Percentiles rank a stretch among this genome's conserved stretches.
Conservation (phyloP, 176 grass and related monocot species). For the Tillandsia leiboldiana region DNA sequence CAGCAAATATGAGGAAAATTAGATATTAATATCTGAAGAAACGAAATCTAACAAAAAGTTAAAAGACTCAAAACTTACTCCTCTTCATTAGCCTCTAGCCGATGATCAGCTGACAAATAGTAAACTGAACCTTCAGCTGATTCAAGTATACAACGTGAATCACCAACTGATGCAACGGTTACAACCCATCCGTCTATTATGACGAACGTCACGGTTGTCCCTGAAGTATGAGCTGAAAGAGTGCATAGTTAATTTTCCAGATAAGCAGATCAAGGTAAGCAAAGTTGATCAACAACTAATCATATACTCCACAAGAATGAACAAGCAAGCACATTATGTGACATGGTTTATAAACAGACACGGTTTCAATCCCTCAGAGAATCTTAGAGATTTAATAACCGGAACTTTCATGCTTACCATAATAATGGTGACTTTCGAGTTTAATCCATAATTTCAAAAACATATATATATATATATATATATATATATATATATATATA, state of each 20-base stretch:
- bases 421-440: too few relatives aligned
- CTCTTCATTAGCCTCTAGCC: constrained; percentile 65
- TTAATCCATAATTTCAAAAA: too few relatives aligned
- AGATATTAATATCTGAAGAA: constrained; percentile 1
- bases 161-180: constrained; percentile 72
- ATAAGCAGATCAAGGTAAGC: too few relatives aligned
- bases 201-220: constrained; percentile 83
- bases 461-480: too few relatives aligned
- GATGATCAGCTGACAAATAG: constrained; percentile 77
- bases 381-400: too few relatives aligned
- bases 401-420: too few relatives aligned
- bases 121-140: constrained; percentile 54
- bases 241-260: not conserved
- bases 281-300: too few relatives aligned
- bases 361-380: too few relatives aligned
- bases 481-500: too few relatives aligned
- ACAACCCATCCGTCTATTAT: constrained; percentile 76
- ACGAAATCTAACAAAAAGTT: constrained; percentile 1
- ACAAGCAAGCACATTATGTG: too few relatives aligned
- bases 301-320: too few relatives aligned
- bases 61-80: constrained; percentile 46
- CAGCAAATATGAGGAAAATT: constrained; percentile 16
- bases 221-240: constrained; percentile 62
- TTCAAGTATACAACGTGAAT: constrained; percentile 78
- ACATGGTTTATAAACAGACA: too few relatives aligned